Percentiles rank a stretch among this genome's conserved stretches.
These are phyloP conservation scores for Funneliformis caledonium DNA, from an alignment of 371 early-diverging fungal species.

Conservation along the genomic window DNA sequence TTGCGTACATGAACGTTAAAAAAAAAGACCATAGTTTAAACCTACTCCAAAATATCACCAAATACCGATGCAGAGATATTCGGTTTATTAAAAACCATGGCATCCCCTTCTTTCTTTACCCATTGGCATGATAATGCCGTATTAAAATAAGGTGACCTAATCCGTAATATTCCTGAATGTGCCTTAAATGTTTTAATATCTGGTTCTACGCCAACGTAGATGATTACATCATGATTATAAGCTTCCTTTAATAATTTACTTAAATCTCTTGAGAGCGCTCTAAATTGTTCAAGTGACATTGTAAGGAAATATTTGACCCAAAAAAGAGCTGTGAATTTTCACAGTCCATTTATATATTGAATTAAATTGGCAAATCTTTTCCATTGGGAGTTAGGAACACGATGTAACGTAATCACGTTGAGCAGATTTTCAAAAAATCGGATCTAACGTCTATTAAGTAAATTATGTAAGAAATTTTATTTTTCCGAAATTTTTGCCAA, in stretches of 20 bases:
- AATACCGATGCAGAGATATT: constrained; percentile 1
- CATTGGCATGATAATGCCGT: constrained; percentile 9
- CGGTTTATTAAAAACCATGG: not conserved
- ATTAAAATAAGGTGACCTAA: constrained; percentile 11
- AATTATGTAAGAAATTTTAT: no score
- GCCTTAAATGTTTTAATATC: not conserved
- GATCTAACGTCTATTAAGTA: no score
- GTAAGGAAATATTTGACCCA: not conserved
- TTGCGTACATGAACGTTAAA: not conserved
- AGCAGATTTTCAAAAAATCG: no score
- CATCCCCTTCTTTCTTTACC: not conserved
- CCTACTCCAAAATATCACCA: constrained; percentile 16
- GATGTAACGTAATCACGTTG: no score
- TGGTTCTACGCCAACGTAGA: not conserved
- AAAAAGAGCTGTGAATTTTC: no score
- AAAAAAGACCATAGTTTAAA: not conserved
- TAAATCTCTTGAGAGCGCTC: constrained; percentile 1
- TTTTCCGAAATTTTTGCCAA: no score
- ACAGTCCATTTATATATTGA: no score
- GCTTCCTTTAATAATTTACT: not conserved
- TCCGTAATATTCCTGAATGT: not conserved
- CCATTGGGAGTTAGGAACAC: no score
- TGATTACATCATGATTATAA: not conserved
- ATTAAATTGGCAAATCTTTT: no score
- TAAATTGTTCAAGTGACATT: not conserved